Percentiles rank a stretch among this genome's conserved stretches.
Conservation (phyloP, 176 grass and related monocot genomes). For the Oryza nivara region DNA sequence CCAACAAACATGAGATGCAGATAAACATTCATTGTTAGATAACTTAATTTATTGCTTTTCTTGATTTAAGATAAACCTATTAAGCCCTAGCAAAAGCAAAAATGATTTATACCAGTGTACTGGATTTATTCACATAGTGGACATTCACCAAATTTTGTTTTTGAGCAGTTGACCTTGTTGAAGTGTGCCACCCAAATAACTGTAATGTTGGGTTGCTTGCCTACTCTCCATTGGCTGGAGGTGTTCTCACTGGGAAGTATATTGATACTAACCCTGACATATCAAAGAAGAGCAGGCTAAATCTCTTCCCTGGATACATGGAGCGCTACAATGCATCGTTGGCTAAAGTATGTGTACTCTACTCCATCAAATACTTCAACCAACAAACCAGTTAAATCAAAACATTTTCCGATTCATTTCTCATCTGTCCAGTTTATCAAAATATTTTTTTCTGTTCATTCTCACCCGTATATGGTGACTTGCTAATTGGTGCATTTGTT, state of each 20-base stretch:
- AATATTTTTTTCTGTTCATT: neutral
- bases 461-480: neutral
- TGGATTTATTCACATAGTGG: neutral
- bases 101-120: neutral
- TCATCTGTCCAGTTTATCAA: neutral
- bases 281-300: constrained; percentile 67
- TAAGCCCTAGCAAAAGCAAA: neutral
- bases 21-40: neutral
- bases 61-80: neutral
- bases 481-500: neutral
- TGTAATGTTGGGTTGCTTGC: constrained; percentile 85
- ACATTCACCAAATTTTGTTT: neutral
- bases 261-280: constrained; percentile 48
- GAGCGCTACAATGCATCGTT: constrained; percentile 73
- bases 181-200: constrained; percentile 91
- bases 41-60: constrained; percentile 16
- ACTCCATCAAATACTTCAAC: neutral
- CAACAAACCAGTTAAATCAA: neutral
- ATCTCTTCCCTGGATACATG: constrained; percentile 93
- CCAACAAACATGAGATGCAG: constrained; percentile 3
- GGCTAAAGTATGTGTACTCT: constrained; percentile 61
- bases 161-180: constrained; percentile 82
- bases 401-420: neutral
- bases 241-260: constrained; percentile 89
- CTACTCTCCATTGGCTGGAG: constrained; percentile 85